These are phyloP conservation scores for Suillus cothurnatus DNA, from an alignment of 768 basidiomycete genomes.

Conservation along the genomic window DNA sequence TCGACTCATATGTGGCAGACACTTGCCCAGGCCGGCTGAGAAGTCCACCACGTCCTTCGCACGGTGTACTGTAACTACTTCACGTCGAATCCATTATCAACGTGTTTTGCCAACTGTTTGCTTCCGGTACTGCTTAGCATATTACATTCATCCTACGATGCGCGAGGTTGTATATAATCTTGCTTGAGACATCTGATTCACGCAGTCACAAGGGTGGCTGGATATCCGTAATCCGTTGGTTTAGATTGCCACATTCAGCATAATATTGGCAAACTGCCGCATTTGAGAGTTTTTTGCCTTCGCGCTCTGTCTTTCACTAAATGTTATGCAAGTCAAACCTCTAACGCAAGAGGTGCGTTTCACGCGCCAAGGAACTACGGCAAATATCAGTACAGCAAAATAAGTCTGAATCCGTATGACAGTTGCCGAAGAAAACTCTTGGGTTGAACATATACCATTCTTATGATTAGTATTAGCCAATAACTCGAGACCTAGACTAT, in stretches of 20 bases:
- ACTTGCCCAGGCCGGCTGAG: background rate
- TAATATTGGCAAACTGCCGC: background rate
- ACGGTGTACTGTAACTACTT: background rate
- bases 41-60: background rate
- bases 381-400: background rate
- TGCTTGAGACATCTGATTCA: background rate
- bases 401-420: background rate
- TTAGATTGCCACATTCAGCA: background rate
- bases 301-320: background rate
- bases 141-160: background rate
- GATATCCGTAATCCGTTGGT: background rate
- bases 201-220: background rate
- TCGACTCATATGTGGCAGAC: background rate
- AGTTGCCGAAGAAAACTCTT: background rate
- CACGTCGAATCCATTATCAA: background rate
- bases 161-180: background rate
- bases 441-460: background rate
- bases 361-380: background rate
- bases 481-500: no score
- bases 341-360: background rate
- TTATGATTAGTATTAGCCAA: no score
- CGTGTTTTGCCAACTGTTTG: background rate
- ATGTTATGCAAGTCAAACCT: background rate
- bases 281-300: background rate
- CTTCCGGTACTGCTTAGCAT: background rate